A percentile compares a stretch with the other conserved stretches of the same genome.
Evolutionary conservation across 1,284 basidiomycete genomes (phyloP).

Genomic region (Rhodotorula sp.): DNA sequence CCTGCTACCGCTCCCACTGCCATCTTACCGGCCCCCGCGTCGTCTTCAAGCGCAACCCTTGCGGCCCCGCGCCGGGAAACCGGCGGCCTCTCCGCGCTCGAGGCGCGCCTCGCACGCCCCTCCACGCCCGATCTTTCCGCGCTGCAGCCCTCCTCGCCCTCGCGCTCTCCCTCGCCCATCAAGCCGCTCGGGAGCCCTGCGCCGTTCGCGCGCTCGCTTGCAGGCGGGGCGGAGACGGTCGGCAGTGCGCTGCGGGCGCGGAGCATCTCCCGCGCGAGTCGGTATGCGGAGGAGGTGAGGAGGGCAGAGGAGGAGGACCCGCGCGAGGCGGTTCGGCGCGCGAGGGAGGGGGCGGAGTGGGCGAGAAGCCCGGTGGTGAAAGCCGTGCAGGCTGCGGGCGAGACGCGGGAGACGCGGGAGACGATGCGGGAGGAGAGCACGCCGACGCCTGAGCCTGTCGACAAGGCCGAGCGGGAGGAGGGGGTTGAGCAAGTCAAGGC

Average conservation of each 20-base stretch:
- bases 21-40: neutral
- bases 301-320: neutral
- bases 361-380: too few species aligned
- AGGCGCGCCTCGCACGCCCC: constrained; percentile 19
- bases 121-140: neutral
- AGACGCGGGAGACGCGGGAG: neutral
- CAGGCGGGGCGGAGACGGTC: neutral
- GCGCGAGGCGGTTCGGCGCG: constrained; percentile 9
- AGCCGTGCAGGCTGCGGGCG: neutral
- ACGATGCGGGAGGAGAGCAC: neutral
- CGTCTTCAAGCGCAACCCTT: neutral
- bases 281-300: neutral
- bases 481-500: neutral
- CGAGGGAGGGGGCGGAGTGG: neutral
- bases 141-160: neutral
- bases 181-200: neutral
- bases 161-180: constrained; percentile 16
- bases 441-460: neutral
- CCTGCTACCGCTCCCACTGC: neutral
- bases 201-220: neutral
- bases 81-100: constrained; percentile 30
- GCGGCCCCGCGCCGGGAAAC: constrained; percentile 6
- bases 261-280: constrained; percentile 20
- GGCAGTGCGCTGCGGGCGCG: constrained; percentile 14
- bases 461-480: neutral